A percentile compares a stretch with the other conserved stretches of the same genome.
These are phyloP conservation scores for Medicago truncatula DNA, from an alignment of 306 rosid genomes.

Conservation along the genomic window DNA sequence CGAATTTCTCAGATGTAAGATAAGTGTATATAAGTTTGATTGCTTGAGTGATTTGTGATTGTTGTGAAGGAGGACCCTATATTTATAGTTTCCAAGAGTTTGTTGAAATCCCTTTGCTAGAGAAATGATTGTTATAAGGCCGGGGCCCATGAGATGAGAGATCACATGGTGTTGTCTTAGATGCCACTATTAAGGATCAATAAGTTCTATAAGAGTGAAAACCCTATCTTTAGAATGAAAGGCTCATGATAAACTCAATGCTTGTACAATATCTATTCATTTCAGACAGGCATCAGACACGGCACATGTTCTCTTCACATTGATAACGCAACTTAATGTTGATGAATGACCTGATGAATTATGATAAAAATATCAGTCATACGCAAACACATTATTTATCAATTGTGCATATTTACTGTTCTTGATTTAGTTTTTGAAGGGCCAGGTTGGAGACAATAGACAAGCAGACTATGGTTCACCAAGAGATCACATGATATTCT, in stretches of 20 bases:
- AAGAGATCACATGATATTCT: not conserved
- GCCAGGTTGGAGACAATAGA: not conserved
- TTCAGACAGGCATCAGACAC: slow-evolving; percentile 4
- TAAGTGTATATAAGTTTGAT: not conserved
- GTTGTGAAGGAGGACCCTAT: not conserved
- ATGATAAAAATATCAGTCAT: not conserved
- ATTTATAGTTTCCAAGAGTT: slow-evolving; percentile 9
- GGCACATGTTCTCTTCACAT: not conserved
- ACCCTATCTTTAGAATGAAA: not conserved
- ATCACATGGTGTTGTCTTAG: too few relatives aligned
- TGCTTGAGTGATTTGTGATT: not conserved
- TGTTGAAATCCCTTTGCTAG: not conserved
- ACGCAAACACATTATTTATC: not conserved
- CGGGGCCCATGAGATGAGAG: slow-evolving; percentile 1
- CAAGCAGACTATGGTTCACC: not conserved
- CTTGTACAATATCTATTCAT: not conserved
- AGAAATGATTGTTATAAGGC: not conserved
- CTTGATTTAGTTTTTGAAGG: not conserved
- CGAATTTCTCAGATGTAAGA: not conserved
- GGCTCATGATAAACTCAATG: too few relatives aligned
- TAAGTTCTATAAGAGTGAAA: slow-evolving; percentile 1
- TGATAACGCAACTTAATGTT: not conserved
- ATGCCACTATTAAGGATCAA: slow-evolving; percentile 2
- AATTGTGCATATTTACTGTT: not conserved
- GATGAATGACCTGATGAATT: not conserved